phyloP scores from a whole-genome alignment of 2,329 filamentous ascomycete species.

The Botrytis deweyae region DNA sequence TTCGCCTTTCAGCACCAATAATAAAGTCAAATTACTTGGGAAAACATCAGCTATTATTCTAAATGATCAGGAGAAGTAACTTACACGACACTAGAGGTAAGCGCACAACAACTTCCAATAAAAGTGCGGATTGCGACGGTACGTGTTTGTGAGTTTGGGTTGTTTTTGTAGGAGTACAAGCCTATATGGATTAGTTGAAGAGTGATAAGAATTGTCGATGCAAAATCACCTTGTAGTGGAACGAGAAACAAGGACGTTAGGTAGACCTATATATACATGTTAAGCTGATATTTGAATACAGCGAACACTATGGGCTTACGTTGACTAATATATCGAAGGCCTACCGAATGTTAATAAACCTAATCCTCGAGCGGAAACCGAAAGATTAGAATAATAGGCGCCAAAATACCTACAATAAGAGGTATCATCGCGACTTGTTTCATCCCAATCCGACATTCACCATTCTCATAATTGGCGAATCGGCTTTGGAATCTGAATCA shows the following conservation, averaged over 20 bases:
- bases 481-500: conserved; percentile 39
- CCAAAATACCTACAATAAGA: conserved; percentile 48
- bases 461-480: conserved; percentile 54
- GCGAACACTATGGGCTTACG: conserved; percentile 28
- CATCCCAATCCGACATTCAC: conserved; percentile 62
- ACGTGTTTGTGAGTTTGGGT: conserved; percentile 47
- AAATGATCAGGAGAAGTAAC: conserved; percentile 26
- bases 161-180: conserved; percentile 54
- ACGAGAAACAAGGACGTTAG: conserved; percentile 62
- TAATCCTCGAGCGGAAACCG: neutral
- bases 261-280: conserved; percentile 44
- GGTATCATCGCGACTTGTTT: conserved; percentile 57
- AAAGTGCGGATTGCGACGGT: conserved; percentile 58
- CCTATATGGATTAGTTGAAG: conserved; percentile 40
- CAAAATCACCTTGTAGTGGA: conserved; percentile 52
- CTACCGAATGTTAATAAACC: neutral
- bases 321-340: conserved; percentile 58
- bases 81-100: conserved; percentile 58
- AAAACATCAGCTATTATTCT: neutral
- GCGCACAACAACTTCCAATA: conserved; percentile 56
- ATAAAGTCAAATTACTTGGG: conserved; percentile 55
- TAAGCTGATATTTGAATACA: neutral
- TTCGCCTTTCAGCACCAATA: conserved; percentile 59
- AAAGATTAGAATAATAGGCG: neutral
- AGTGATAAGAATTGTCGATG: neutral